Evolutionary conservation across 2,329 filamentous ascomycete genomes (phyloP), one percentile per base, ranked within the genome.

Genomic region (Elsinoe necatrix): DNA sequence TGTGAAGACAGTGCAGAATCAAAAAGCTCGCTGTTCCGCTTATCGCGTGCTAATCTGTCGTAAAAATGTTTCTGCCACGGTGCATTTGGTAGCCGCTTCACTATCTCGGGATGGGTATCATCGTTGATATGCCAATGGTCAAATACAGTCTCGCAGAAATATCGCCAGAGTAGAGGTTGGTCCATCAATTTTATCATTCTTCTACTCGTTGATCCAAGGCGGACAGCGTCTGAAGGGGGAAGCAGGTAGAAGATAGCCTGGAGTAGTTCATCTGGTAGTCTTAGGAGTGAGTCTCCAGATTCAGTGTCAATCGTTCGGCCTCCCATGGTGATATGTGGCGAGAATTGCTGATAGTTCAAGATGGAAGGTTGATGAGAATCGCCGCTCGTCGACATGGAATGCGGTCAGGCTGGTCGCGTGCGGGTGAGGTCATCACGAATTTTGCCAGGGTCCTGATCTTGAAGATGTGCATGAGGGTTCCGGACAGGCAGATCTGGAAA

Each of bases 251-350:
- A 78, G 62, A 97, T 86, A 55, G 84, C 80, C 67, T 89, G 83
- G 64, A 97, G 78, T 61, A 97, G 81, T 74, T 98, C 93, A 70
- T 92, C 87, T 39, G 91, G 91, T 34, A 93, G 75, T 48, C 54
- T 20, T 2, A 31, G 27, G 2, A 56, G 4, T 14, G 54, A 56
- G 20, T 56, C 29, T 11, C 41, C 42, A 52, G 48, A 20, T 18
- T 39, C 31, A 16, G 20, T 37, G 20, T 52, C 48, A n/a, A 52
- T 52, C 3, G 48, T 52, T 7, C 31, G 48, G 18, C 14, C 31
- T 2, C 48, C 48, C 48, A 52, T 52, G 29, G 25, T 52, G 3
- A 14, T 25, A 20, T 4, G 20, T 4, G 31, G 7, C 16, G 16
- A 12, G 3, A n/a, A 21, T 14, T n/a, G 31, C 5, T 9, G n/a